Conservation (phyloP, 1,139 yeast species). For the Cylindricascospora bacillispora region DNA sequence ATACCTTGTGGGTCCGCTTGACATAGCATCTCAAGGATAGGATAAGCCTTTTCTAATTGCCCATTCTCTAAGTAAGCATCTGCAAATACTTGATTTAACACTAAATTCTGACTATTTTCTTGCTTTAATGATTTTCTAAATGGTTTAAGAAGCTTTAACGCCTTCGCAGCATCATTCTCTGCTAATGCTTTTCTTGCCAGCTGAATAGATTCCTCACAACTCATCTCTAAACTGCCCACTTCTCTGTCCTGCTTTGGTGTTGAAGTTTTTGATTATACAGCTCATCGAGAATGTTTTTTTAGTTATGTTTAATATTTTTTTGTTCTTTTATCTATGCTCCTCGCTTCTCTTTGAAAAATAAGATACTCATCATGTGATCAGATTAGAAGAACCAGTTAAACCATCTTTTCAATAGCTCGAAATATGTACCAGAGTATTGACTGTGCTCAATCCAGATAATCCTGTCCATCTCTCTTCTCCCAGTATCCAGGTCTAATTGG, state of each 20-base stretch:
- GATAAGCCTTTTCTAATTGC: constrained; percentile 66
- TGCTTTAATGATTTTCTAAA: constrained; percentile 19
- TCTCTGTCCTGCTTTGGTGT: not conserved
- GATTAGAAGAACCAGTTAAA: constrained; percentile 15
- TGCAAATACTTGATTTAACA: constrained; percentile 39
- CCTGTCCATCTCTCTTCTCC: constrained; percentile 62
- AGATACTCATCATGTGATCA: too few species aligned
- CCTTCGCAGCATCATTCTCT: constrained; percentile 30
- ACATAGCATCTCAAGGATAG: constrained; percentile 49
- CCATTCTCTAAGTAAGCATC: constrained; percentile 71
- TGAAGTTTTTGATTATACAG: not conserved
- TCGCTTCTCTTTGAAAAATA: too few species aligned
- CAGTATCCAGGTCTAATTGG: constrained; percentile 64
- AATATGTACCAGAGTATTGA: constrained; percentile 23
- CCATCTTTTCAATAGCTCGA: constrained; percentile 20
- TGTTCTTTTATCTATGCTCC: too few species aligned
- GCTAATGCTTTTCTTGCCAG: constrained; percentile 28
- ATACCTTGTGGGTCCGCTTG: constrained; percentile 55
- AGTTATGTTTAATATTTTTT: too few species aligned
- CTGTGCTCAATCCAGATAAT: constrained; percentile 31
- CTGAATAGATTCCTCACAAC: constrained; percentile 11
- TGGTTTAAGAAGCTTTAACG: constrained; percentile 29
- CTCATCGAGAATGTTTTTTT: too few species aligned
- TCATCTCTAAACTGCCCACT: constrained; percentile 16
- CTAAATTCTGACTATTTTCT: constrained; percentile 24